A percentile compares a stretch with the other conserved stretches of the same genome.
Evolutionary conservation across 2,329 filamentous ascomycete species (phyloP).

Genomic region (Lasiodiplodia citricola): DNA sequence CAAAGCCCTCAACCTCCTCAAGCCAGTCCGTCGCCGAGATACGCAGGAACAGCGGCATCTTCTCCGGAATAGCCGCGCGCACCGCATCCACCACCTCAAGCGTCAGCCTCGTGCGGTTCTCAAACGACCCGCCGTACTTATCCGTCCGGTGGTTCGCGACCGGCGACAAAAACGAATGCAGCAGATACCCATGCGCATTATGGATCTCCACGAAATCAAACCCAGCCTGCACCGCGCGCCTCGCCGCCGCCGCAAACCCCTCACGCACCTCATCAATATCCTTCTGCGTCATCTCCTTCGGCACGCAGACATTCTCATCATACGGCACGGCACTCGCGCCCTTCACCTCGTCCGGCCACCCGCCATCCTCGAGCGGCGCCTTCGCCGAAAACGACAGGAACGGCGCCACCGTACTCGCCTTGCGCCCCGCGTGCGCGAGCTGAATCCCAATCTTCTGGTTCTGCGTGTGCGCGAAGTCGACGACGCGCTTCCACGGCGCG

Average conservation of each 20-base stretch:
- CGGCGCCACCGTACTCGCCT: conserved; percentile 63
- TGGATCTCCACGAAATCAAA: conserved; percentile 83
- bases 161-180: conserved; percentile 73
- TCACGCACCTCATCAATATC: conserved; percentile 71
- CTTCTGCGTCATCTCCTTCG: conserved; percentile 69
- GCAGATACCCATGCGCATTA: conserved; percentile 78
- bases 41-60: conserved; percentile 74
- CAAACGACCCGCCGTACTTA: conserved; percentile 70
- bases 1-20: conserved; percentile 57
- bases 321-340: conserved; percentile 67
- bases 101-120: conserved; percentile 72
- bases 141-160: conserved; percentile 71
- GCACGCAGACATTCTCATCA: conserved; percentile 63
- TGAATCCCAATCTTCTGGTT: conserved; percentile 79
- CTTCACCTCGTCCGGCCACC: conserved; percentile 60
- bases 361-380: conserved; percentile 56
- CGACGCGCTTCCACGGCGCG: conserved; percentile 69
- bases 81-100: conserved; percentile 70
- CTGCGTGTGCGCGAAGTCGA: conserved; percentile 82
- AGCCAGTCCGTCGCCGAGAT: conserved; percentile 80
- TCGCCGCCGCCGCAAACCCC: conserved; percentile 67
- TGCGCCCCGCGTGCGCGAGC: conserved; percentile 77
- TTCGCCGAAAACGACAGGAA: conserved; percentile 65
- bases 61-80: conserved; percentile 66
- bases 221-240: conserved; percentile 61